Base-by-base conservation (phyloP, 2,329 filamentous ascomycete genomes). In the Cordyceps tenuipes region DNA sequence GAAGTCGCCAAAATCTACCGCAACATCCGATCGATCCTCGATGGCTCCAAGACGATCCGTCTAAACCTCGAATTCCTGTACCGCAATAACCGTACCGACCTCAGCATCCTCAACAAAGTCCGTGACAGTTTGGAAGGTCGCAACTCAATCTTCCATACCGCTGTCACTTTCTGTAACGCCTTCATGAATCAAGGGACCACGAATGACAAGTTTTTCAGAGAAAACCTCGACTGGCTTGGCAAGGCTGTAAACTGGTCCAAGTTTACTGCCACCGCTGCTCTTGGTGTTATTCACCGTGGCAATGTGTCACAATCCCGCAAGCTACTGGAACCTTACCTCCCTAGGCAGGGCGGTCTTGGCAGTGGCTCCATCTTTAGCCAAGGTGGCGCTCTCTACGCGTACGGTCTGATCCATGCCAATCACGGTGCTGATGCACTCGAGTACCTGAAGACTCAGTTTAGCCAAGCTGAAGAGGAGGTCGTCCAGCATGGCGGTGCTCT, bases 231-330 rank as follows among this genome's bases (percentile, higher is more conserved):
- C 66, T 99, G 94, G 94, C 78, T 99, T 3, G 92, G 93, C 62
- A 99, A 97, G 79, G 94, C 94, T 29, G 91, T 97, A 52, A 99
- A 99, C 77, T 99, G 94, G 94, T 97, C 92, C 63, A 99, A 99
- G 73, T 99, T 99, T 72, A 97, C 94, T 0, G 94, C 94, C 15
- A 99, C 94, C 5, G 94, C 94, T 60, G 94, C 94, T 8, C 80
- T 99, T 6, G 94, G 94, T 73, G 94, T 97, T 56, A 97, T 99
- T 64, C 94, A 99, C 74, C 88, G 91, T 50, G 94, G 94, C 60
- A 99, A 99, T 73, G 80, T 99, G 62, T 89, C 88, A 26, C 93
- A 99, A 69, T 94, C 92, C 1, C 86, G 91, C 69, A 96, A 96
- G 76, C 82, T 99, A 2, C 82, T 99, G 15, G 91, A 96, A 69